phyloP scores from a whole-genome alignment of 345 rosid species.

The Populus ilicifolia region DNA sequence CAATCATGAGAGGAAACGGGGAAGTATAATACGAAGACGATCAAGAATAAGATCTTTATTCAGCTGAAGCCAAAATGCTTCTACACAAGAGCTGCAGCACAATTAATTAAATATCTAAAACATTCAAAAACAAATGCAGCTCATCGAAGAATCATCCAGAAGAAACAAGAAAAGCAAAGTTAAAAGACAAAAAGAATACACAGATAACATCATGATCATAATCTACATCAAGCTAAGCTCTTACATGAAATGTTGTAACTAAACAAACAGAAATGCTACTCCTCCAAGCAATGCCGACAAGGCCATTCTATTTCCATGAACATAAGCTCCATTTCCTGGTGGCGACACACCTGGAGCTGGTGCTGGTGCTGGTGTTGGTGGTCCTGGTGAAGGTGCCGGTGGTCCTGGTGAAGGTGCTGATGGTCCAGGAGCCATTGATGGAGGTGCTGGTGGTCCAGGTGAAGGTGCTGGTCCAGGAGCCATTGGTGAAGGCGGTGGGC shows the following conservation, averaged over 20 bases:
- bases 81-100: conserved; percentile 26
- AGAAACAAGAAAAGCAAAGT: background rate
- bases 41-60: conserved; percentile 27
- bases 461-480: background rate
- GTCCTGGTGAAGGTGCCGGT: background rate
- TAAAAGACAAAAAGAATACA: conserved; percentile 27
- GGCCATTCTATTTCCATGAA: conserved; percentile 24
- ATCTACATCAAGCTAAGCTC: conserved; percentile 16
- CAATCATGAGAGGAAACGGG: background rate
- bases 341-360: background rate
- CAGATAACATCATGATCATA: conserved; percentile 26
- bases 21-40: background rate
- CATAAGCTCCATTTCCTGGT: conserved; percentile 17
- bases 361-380: background rate
- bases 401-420: too few species aligned
- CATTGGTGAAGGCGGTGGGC: background rate
- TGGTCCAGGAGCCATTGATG: background rate
- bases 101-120: conserved; percentile 18
- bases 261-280: conserved; percentile 35
- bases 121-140: conserved; percentile 30
- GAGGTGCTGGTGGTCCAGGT: background rate
- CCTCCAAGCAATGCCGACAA: conserved; percentile 34
- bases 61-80: conserved; percentile 26
- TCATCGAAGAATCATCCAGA: conserved; percentile 25
- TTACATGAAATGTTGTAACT: background rate